Evolutionary conservation across 257 asterid species (phyloP), one percentile per base, ranked within the genome.

Genomic region (Nicotiana tabacum): DNA sequence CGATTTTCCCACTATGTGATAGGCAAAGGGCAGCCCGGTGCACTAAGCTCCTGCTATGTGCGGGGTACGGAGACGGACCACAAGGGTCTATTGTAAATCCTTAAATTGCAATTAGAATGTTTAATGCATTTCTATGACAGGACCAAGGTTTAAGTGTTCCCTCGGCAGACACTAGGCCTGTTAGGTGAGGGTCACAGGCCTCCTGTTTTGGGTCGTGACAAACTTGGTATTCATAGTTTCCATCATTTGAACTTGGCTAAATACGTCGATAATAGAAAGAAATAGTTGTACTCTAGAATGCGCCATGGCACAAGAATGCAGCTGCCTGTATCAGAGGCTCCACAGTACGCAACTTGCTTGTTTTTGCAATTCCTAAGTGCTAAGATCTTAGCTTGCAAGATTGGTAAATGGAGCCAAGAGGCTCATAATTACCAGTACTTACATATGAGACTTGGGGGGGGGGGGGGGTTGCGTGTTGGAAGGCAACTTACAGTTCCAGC

Each of bases 401-500:
- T 35, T 1, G 18, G 77, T 39, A 69, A 69, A 69, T 69, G 77
- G 57, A 69, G 57, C 57, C 77, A 69, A 69, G 77, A 53, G 21
- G 18, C 56, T 69, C 30, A 4, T 37, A 18, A 8, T 60, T 21
- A 70, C 78, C 6, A 10, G 5, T 70, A 37, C 57, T 21, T 43
- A 30, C n/a, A 46, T 72, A 46, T 72, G 6, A 24, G 24, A 72
- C 0, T 17, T 5, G 57, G 1, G 56, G 4, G 9, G 46, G 9
- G 9, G 7, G 39, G 43, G 43, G 43, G 8, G 7, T n/a, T 11
- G 58, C 21, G 5, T 66, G 82, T 55, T 30, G 81, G 86, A 74
- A 85, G 53, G 76, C 8, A 76, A 76, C 94, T 93, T 85, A 95
- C 99, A 2, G 99, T 95, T 91, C 99, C 99, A 79, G 98, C 99